phyloP scores from a whole-genome alignment of 768 basidiomycete species.

The Tricholoma saponaceum region DNA sequence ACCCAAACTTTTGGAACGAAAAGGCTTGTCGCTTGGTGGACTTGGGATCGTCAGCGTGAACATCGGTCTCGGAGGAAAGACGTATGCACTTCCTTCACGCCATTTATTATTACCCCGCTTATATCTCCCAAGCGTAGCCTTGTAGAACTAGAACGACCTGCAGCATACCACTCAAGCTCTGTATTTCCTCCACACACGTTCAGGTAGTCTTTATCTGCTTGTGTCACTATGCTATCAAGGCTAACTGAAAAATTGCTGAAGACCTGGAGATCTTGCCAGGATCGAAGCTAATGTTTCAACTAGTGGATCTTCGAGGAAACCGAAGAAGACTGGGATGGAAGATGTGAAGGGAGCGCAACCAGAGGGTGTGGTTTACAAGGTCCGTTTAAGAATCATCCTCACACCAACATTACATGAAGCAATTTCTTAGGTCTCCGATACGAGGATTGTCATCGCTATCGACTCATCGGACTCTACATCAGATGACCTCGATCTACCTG shows the following conservation, averaged over 20 bases:
- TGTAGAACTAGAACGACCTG: conserved; percentile 80
- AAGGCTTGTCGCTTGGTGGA: conserved; percentile 75
- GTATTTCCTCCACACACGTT: conserved; percentile 85
- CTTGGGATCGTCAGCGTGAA: conserved; percentile 69
- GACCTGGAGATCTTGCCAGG: conserved; percentile 85
- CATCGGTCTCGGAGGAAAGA: conserved; percentile 90
- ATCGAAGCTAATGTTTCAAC: conserved; percentile 68
- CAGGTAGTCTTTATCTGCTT: conserved; percentile 40
- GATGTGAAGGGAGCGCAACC: conserved; percentile 38
- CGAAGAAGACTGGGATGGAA: conserved; percentile 35
- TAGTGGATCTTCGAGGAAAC: conserved; percentile 32
- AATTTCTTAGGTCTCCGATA: conserved; percentile 66
- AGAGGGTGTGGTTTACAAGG: conserved; percentile 90
- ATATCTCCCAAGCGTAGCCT: conserved; percentile 51
- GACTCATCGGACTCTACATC: conserved; percentile 55
- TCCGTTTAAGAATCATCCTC: conserved; percentile 17
- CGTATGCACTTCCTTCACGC: conserved; percentile 41
- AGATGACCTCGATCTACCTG: conserved; percentile 76
- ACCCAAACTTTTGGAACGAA: conserved; percentile 81
- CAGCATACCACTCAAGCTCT: conserved; percentile 69
- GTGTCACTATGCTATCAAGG: too few species aligned
- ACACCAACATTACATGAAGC: not conserved
- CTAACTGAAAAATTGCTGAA: conserved; percentile 23
- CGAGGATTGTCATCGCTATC: conserved; percentile 76
- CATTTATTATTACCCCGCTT: conserved; percentile 8